phyloP scores from a whole-genome alignment of 1,284 basidiomycete species.

The Heterobasidion irregulare region DNA sequence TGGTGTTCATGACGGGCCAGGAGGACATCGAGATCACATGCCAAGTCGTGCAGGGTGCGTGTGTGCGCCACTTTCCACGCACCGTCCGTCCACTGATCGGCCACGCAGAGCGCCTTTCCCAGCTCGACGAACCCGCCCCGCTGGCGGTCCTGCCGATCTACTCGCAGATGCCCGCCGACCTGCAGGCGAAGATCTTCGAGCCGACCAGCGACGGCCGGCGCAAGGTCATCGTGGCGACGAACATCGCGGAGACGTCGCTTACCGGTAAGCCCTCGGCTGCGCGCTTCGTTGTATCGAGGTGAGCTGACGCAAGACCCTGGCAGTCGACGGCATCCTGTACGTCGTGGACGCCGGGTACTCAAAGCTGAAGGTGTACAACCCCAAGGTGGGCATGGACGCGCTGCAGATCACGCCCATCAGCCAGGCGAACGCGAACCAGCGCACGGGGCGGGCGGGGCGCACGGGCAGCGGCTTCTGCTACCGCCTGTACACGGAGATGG shows the following conservation, averaged over 20 bases:
- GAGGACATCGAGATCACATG: constrained; percentile 98
- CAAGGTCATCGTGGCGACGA: constrained; percentile 97
- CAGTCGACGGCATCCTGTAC: constrained; percentile 95
- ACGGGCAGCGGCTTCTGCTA: constrained; percentile 95
- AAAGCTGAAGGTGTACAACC: constrained; percentile 98
- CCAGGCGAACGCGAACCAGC: constrained; percentile 95
- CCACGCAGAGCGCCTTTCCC: constrained; percentile 73
- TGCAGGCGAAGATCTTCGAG: constrained; percentile 98
- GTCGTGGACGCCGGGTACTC: constrained; percentile 97
- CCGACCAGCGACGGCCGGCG: constrained; percentile 90
- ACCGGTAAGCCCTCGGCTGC: constrained; percentile 48
- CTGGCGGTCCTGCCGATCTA: constrained; percentile 94
- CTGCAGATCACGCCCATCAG: constrained; percentile 98
- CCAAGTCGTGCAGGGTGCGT: constrained; percentile 75
- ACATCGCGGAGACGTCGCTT: constrained; percentile 97
- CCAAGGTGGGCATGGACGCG: constrained; percentile 98
- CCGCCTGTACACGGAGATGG: constrained; percentile 94
- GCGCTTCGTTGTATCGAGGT: background rate
- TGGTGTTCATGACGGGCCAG: constrained; percentile 99
- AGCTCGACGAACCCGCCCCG: constrained; percentile 84
- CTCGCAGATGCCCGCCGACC: constrained; percentile 98
- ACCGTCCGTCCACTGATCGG: constrained; percentile 24
- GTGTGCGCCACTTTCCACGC: constrained; percentile 17
- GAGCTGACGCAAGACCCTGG: constrained; percentile 3
- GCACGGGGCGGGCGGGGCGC: constrained; percentile 92